Evolutionary conservation across 2,329 filamentous ascomycete species (phyloP).

Genomic region (Tricladium varicosporioides): DNA sequence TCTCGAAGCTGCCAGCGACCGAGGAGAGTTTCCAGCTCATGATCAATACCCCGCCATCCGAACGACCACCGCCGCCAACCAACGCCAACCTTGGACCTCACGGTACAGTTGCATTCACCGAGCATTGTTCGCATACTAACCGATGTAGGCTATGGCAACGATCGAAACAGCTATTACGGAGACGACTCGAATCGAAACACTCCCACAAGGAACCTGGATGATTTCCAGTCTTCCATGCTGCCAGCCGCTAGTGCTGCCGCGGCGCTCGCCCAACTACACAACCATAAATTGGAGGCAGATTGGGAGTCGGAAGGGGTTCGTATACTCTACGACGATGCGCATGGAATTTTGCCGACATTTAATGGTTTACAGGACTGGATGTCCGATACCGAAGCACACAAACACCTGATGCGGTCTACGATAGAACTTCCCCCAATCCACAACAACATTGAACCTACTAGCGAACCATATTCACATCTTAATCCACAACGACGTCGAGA

Average conservation of each 20-base stretch:
- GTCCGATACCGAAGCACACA: constrained; percentile 66
- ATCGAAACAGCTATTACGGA: constrained; percentile 65
- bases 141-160: constrained; percentile 51
- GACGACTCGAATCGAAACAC: constrained; percentile 68
- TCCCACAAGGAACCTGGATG: constrained; percentile 62
- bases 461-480: constrained; percentile 67
- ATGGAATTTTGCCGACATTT: constrained; percentile 7
- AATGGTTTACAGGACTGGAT: constrained; percentile 58
- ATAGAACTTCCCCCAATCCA: constrained; percentile 74
- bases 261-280: constrained; percentile 81
- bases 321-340: constrained; percentile 22
- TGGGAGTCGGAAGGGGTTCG: constrained; percentile 77
- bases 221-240: constrained; percentile 59
- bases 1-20: constrained; percentile 94
- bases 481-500: constrained; percentile 64
- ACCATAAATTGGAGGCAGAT: constrained; percentile 71
- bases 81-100: constrained; percentile 30
- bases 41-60: constrained; percentile 81
- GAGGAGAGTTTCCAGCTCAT: constrained; percentile 97
- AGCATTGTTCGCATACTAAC: constrained; percentile 25
- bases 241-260: constrained; percentile 78
- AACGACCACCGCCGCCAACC: constrained; percentile 29
- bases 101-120: constrained; percentile 22
- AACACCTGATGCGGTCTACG: constrained; percentile 58
- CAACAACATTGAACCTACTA: constrained; percentile 49